phyloP scores from a whole-genome alignment of 2,329 filamentous ascomycete genomes.

The Fusarium domesticum region DNA sequence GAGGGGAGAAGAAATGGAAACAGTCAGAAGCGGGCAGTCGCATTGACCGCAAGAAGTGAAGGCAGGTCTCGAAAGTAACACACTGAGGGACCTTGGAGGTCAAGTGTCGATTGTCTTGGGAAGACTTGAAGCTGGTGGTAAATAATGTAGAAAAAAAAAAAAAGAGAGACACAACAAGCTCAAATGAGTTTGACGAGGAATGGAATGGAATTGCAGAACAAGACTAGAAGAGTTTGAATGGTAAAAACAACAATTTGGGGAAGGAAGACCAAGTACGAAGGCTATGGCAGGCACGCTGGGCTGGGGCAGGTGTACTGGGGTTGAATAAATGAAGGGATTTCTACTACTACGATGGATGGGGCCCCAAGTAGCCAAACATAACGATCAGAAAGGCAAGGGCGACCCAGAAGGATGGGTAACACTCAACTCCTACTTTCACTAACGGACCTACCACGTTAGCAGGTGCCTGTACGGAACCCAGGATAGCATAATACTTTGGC shows the following conservation, averaged over 20 bases:
- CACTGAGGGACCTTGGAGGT: background rate
- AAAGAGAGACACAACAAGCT: background rate
- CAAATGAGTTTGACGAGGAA: background rate
- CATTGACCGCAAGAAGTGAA: background rate
- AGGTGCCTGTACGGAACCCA: too few species aligned
- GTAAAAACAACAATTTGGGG: background rate
- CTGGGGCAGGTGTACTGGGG: background rate
- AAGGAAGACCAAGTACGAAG: background rate
- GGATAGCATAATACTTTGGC: too few species aligned
- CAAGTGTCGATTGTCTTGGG: background rate
- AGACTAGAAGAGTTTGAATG: background rate
- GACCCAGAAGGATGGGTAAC: background rate
- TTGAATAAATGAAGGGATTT: background rate
- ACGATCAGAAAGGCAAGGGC: background rate
- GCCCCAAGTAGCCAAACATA: background rate
- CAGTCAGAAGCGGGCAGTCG: background rate
- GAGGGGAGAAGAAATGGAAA: conserved; percentile 13
- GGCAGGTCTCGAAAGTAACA: background rate
- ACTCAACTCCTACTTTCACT: too few species aligned
- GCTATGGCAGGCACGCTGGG: background rate
- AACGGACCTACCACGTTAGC: background rate
- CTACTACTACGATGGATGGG: background rate
- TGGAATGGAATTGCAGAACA: background rate
- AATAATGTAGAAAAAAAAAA: too few species aligned
- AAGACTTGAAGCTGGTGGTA: background rate